Percentiles rank a stretch among this genome's conserved stretches.
Conservation (phyloP, 768 basidiomycete genomes). For the Termitomyces sp. region DNA sequence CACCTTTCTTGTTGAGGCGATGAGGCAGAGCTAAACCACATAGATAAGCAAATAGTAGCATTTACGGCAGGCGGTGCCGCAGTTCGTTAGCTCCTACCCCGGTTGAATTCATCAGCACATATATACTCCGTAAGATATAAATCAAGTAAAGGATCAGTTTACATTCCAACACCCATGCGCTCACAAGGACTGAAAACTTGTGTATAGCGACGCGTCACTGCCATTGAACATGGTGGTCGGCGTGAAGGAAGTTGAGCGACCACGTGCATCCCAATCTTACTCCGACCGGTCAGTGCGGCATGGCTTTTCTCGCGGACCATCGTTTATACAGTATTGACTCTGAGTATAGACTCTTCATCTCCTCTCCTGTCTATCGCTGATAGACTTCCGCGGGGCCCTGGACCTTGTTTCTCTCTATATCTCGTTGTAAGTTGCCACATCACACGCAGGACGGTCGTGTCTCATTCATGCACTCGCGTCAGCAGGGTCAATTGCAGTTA, state of each 20-base stretch:
- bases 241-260: neutral
- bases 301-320: neutral
- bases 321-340: neutral
- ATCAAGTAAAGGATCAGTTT: neutral
- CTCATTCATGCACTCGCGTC: neutral
- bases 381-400: neutral
- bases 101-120: neutral
- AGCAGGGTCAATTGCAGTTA: neutral
- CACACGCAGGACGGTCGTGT: neutral
- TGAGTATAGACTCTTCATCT: neutral
- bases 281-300: neutral
- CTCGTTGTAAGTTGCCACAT: neutral
- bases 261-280: neutral
- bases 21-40: no score
- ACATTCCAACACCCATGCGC: neutral
- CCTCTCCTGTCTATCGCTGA: neutral
- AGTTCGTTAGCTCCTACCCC: neutral
- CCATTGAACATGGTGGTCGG: neutral
- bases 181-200: neutral
- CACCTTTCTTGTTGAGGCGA: neutral
- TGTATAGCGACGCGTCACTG: neutral
- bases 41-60: neutral
- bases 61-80: neutral
- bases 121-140: neutral
- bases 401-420: slow-evolving; percentile 6